These are phyloP conservation scores for Abrus pulchellus DNA, from an alignment of 306 rosid species.

Conservation along the genomic window DNA sequence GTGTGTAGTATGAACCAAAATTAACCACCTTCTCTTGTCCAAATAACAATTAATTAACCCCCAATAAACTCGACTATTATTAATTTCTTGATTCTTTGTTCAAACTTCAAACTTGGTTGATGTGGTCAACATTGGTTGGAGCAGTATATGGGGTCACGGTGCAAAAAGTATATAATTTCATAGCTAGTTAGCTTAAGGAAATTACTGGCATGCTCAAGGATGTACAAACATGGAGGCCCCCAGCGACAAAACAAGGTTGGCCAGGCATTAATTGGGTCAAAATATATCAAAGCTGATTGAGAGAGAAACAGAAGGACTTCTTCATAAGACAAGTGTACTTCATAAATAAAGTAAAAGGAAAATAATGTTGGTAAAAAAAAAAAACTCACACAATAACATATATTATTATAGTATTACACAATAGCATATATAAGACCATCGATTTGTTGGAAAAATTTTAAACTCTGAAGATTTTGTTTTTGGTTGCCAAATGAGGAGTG, in stretches of 20 bases:
- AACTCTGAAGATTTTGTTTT: neutral
- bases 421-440: neutral
- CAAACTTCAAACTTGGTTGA: neutral
- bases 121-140: slow-evolving; percentile 19
- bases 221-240: slow-evolving; percentile 3
- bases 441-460: neutral
- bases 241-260: slow-evolving; percentile 31
- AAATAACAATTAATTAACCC: slow-evolving; percentile 27
- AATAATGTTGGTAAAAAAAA: neutral
- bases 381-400: neutral
- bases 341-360: neutral
- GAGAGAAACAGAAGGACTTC: neutral
- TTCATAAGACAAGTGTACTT: neutral
- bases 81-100: slow-evolving; percentile 23
- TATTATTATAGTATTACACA: neutral
- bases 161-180: neutral
- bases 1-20: slow-evolving; percentile 39
- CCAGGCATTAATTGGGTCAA: slow-evolving; percentile 32
- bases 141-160: slow-evolving; percentile 1
- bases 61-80: slow-evolving; percentile 13
- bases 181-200: slow-evolving; percentile 22
- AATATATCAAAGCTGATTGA: slow-evolving; percentile 15
- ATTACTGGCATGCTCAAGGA: slow-evolving; percentile 27
- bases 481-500: neutral
- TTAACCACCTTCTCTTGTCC: slow-evolving; percentile 13